Evolutionary conservation across 2,329 filamentous ascomycete genomes (phyloP).

Genomic region (Ilyonectria sp.): DNA sequence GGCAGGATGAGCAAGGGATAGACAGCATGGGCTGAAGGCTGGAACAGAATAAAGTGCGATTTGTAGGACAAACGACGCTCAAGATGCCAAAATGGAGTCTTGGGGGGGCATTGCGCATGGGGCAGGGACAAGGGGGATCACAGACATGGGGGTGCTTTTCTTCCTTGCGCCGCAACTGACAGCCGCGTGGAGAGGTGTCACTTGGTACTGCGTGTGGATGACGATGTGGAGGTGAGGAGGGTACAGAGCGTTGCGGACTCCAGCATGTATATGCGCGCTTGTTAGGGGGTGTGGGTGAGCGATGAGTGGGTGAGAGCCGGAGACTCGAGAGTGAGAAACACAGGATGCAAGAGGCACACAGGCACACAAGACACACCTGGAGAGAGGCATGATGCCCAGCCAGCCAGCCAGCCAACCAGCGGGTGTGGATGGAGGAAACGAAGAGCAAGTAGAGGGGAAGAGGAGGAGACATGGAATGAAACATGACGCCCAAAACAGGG

Average conservation of each 20-base stretch:
- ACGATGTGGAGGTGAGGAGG: conserved; percentile 24
- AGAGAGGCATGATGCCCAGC: background rate
- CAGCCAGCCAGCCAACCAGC: background rate
- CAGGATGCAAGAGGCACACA: background rate
- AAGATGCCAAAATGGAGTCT: conserved; percentile 19
- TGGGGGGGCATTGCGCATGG: conserved; percentile 47
- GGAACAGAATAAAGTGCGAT: conserved; percentile 13
- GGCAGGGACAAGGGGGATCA: conserved; percentile 46
- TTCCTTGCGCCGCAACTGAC: conserved; percentile 42
- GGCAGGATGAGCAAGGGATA: background rate
- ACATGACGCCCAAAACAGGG: too few relatives aligned
- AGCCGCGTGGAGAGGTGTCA: conserved; percentile 33
- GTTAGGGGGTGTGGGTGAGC: conserved; percentile 8
- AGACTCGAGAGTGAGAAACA: background rate
- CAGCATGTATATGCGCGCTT: conserved; percentile 16
- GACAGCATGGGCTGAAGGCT: background rate
- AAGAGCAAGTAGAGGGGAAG: too few relatives aligned
- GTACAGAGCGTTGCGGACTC: background rate
- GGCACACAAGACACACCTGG: background rate
- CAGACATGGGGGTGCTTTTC: conserved; percentile 37
- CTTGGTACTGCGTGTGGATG: conserved; percentile 25
- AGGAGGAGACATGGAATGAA: too few relatives aligned
- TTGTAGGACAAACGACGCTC: background rate
- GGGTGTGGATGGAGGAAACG: background rate
- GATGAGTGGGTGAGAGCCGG: background rate